Percentiles rank a stretch among this genome's conserved stretches.
phyloP scores from a whole-genome alignment of 2,329 filamentous ascomycete genomes.

The Penicillium aurantiogriseum region DNA sequence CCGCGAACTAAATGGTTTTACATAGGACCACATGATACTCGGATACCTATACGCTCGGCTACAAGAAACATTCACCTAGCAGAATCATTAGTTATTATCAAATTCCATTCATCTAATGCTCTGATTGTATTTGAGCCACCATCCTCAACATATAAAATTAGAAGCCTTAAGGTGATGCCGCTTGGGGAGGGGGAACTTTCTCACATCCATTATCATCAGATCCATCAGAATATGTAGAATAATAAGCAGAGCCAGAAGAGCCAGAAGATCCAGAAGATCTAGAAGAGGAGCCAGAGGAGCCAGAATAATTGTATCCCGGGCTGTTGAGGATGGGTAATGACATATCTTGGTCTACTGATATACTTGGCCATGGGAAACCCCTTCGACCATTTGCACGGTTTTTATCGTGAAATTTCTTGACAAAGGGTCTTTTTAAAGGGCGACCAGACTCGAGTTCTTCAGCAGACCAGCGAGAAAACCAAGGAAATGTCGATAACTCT shows the following conservation, averaged over 20 bases:
- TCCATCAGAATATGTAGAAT: neutral
- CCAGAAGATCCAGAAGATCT: neutral
- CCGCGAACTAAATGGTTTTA: neutral
- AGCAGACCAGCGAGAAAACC: slow-evolving; percentile 25
- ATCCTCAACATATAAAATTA: neutral
- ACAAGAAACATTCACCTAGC: neutral
- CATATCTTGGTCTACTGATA: neutral
- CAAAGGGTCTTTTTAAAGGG: slow-evolving; percentile 11
- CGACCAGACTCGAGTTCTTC: slow-evolving; percentile 12
- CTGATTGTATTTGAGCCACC: neutral
- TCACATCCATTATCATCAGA: neutral
- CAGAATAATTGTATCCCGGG: neutral
- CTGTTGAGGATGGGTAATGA: neutral
- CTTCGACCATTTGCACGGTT: neutral
- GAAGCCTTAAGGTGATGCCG: neutral
- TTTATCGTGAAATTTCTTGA: slow-evolving; percentile 1
- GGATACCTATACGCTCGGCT: neutral
- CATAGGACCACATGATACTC: neutral
- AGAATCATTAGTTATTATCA: neutral
- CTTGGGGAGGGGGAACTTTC: neutral
- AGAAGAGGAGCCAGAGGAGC: neutral
- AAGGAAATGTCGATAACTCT: slow-evolving; percentile 27
- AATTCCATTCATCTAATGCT: neutral
- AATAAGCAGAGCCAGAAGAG: neutral
- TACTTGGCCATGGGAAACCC: slow-evolving; percentile 1